Evolutionary conservation across 495 filamentous ascomycete species (phyloP).

Genomic region (Neurospora sp.): DNA sequence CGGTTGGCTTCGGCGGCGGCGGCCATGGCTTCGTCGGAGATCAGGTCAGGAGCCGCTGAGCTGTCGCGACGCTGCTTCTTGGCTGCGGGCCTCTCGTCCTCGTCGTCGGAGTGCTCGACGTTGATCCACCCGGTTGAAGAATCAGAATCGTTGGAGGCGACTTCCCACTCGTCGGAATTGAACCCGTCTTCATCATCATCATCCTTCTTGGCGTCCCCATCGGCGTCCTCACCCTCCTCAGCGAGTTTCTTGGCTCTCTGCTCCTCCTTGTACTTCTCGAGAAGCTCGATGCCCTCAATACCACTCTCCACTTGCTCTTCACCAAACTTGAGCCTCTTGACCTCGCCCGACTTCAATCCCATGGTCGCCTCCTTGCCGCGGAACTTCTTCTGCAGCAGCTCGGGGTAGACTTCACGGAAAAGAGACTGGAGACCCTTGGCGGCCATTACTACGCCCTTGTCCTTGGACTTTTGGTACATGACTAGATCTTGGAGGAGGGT

Average conservation of each 20-base stretch:
- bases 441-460: slow-evolving; percentile 97
- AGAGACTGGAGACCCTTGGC: slow-evolving; percentile 81
- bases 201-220: slow-evolving; percentile 16
- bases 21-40: slow-evolving; percentile 25
- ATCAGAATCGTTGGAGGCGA: slow-evolving; percentile 67
- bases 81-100: slow-evolving; percentile 49
- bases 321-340: slow-evolving; percentile 66
- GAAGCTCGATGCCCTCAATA: slow-evolving; percentile 86
- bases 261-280: slow-evolving; percentile 90
- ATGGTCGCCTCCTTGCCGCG: slow-evolving; percentile 91
- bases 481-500: slow-evolving; percentile 94
- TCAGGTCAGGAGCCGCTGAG: slow-evolving; percentile 17
- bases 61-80: slow-evolving; percentile 47
- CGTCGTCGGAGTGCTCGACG: slow-evolving; percentile 65
- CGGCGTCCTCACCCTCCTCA: slow-evolving; percentile 44
- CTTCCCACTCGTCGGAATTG: slow-evolving; percentile 75
- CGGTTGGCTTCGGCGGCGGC: slow-evolving; percentile 28
- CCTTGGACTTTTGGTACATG: slow-evolving; percentile 92
- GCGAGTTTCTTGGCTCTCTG: slow-evolving; percentile 61
- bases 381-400: slow-evolving; percentile 82
- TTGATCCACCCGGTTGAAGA: slow-evolving; percentile 85
- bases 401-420: slow-evolving; percentile 80
- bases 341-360: slow-evolving; percentile 56
- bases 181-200: slow-evolving; percentile 53
- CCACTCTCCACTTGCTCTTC: slow-evolving; percentile 60